Base-by-base conservation (phyloP, 108 stramenopile species). In the Fragilaria radians region DNA sequence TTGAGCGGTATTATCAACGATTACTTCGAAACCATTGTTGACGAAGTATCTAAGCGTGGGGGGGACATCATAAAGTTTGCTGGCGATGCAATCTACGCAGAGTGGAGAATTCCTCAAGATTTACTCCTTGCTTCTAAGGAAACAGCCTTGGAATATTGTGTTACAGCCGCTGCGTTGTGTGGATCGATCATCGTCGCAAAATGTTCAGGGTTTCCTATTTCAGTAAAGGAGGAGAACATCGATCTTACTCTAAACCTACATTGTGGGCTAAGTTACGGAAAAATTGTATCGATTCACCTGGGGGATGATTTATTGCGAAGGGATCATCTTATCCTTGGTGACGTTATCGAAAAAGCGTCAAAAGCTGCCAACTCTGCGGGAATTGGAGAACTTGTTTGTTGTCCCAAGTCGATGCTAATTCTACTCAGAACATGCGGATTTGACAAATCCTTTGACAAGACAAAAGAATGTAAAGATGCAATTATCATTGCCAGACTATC, bases 401-500 rank as follows among this genome's bases (percentile, higher is more conserved):
- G 46, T 7, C 59, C 59, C 2, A 47, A 47, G 18, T 46, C 48
- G 9, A 46, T 50, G 25, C 18, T 28, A 18, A 61, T 61, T 18
- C 21, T 61, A 4, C 1, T 14, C 3, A 1, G 2, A 27, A 50
- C 22, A 23, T 61, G 59, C 32, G 21, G 27, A 28, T 2, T 50
- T 46, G 73, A 68, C 31, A 51, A 64, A 30, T 65, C 68, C 1
- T 66, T 74, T 36, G 65, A 70, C 27, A 69, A 78, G 61, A 73
- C 71, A 45, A 49, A 70, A 14, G 59, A 42, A 25, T 67, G 67
- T 28, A 67, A 76, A 63, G 30, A 22, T 14, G 61, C 48, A 34
- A 66, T 70, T 9, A 68, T 57, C 11, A 33, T 24, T 7, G 67
- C 63, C 7, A 56, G 72, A 52, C 61, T 69, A 0, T n/a, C n/a